Evolutionary conservation across 306 rosid species (phyloP).

Genomic region (Begonia fuchsioides): DNA sequence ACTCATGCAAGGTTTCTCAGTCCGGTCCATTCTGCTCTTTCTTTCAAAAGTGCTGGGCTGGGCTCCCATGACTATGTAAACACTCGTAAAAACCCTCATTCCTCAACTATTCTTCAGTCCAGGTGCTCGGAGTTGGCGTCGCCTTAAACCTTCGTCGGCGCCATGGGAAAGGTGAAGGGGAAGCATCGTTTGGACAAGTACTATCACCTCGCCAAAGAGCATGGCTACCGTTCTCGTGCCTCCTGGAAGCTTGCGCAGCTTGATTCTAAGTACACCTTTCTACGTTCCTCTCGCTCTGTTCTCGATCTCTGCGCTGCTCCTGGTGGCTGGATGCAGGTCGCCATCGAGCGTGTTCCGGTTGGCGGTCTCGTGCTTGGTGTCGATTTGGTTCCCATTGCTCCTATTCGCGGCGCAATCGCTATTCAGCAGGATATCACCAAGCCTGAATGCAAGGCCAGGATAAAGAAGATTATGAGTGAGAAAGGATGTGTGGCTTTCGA

Average conservation of each 20-base stretch:
- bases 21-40: too few relatives aligned
- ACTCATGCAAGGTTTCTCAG: too few relatives aligned
- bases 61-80: too few relatives aligned
- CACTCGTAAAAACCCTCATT: too few relatives aligned
- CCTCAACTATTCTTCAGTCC: too few relatives aligned
- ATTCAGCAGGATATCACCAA: conserved; percentile 74
- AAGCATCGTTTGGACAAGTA: conserved; percentile 90
- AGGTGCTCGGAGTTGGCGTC: too few relatives aligned
- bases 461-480: conserved; percentile 51
- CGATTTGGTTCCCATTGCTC: conserved; percentile 67
- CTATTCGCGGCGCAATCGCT: conserved; percentile 56
- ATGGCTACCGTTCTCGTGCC: conserved; percentile 88
- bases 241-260: conserved; percentile 89
- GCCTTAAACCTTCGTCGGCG: too few relatives aligned
- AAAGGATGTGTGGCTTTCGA: conserved; percentile 38
- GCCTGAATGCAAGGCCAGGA: conserved; percentile 48
- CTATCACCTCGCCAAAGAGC: conserved; percentile 80
- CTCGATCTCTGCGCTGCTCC: conserved; percentile 99
- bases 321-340: conserved; percentile 98
- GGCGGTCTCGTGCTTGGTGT: conserved; percentile 63
- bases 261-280: conserved; percentile 48
- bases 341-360: conserved; percentile 71
- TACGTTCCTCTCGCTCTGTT: conserved; percentile 60
- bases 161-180: conserved; percentile 88
- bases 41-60: too few relatives aligned